Evolutionary conservation across 2,329 filamentous ascomycete genomes (phyloP).

Genomic region (Cladophialophora immunda): DNA sequence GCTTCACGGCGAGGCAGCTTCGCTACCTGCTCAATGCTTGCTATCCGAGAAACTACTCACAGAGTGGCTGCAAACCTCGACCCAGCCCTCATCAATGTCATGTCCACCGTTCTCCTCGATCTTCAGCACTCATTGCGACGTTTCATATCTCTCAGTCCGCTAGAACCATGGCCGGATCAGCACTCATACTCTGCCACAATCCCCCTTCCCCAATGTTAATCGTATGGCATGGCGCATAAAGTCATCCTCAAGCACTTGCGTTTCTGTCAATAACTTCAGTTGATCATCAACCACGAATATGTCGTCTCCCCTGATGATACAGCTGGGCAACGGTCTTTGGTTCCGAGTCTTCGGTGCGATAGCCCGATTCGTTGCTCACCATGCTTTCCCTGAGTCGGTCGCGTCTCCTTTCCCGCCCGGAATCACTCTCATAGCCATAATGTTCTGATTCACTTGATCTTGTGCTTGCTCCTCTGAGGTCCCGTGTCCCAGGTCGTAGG

Average conservation of each 20-base stretch:
- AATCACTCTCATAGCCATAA: background rate
- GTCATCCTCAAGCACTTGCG: background rate
- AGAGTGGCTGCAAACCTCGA: background rate
- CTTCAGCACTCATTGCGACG: background rate
- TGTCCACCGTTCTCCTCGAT: background rate
- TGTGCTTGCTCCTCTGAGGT: constrained; percentile 27
- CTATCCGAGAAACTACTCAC: background rate
- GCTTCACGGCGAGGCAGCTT: background rate
- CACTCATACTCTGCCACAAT: background rate
- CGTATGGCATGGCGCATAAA: background rate
- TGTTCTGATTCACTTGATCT: background rate
- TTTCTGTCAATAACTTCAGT: background rate
- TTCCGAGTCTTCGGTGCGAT: constrained; percentile 34
- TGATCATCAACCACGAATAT: constrained; percentile 29
- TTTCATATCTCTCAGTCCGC: background rate
- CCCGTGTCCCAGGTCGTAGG: constrained; percentile 22
- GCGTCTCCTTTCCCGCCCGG: background rate
- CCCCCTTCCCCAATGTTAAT: background rate
- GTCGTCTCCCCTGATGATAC: constrained; percentile 31
- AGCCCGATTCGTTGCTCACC: constrained; percentile 30
- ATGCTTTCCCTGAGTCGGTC: constrained; percentile 29
- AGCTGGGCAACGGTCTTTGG: constrained; percentile 34
- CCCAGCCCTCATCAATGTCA: background rate
- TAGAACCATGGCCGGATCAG: background rate
- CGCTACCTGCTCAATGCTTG: background rate